A percentile compares a stretch with the other conserved stretches of the same genome.
Evolutionary conservation across 306 rosid species (phyloP).

Genomic region (Hippophae rhamnoides): DNA sequence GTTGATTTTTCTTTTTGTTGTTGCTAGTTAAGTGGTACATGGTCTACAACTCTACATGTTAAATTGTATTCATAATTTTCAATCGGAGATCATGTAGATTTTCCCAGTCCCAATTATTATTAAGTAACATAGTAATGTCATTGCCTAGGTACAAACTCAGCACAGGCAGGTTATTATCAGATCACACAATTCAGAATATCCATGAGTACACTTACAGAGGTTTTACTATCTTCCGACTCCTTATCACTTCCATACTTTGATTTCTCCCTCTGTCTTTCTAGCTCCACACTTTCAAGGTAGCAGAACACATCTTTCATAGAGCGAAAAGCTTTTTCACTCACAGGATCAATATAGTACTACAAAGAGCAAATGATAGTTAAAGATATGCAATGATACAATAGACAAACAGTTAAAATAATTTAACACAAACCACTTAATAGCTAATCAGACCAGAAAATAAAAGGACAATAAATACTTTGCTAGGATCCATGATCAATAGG

Average conservation of each 20-base stretch:
- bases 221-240: constrained; percentile 22
- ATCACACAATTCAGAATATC: not conserved
- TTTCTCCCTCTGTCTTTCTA: constrained; percentile 27
- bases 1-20: not conserved
- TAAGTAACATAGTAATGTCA: not conserved
- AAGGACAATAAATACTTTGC: not conserved
- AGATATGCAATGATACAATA: not conserved
- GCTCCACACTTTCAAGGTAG: constrained; percentile 42
- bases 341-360: constrained; percentile 65
- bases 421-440: constrained; percentile 2
- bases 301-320: constrained; percentile 42
- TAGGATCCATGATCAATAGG: not conserved
- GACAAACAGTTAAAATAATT: not conserved
- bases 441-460: not conserved
- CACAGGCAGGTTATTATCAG: not conserved
- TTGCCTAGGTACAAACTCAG: not conserved
- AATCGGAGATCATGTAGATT: not conserved
- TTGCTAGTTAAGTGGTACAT: not conserved
- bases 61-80: not conserved
- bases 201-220: constrained; percentile 27
- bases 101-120: not conserved
- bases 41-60: not conserved
- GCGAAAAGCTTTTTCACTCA: constrained; percentile 42
- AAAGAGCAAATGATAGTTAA: not conserved
- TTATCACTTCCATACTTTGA: constrained; percentile 15